These are phyloP conservation scores for Diddensiella caesifluorescens DNA, from an alignment of 805 yeast species.

Conservation along the genomic window DNA sequence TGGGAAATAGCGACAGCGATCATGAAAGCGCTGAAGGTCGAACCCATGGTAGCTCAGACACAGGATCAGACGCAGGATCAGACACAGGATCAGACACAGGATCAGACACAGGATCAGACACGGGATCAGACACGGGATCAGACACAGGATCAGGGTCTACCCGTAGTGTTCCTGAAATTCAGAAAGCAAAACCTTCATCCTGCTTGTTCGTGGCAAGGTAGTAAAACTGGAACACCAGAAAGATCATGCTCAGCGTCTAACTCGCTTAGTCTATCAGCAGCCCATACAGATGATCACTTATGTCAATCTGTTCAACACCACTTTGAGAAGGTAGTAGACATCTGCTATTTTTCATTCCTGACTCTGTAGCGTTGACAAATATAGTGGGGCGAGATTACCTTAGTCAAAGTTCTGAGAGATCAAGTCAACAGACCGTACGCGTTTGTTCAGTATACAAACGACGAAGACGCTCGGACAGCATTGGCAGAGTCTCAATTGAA, in stretches of 20 bases:
- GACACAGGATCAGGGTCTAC: too few species aligned
- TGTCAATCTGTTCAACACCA: constrained; percentile 62
- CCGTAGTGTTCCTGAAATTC: background rate
- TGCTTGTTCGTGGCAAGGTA: constrained; percentile 15
- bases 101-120: too few species aligned
- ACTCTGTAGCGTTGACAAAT: constrained; percentile 1
- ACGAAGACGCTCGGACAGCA: constrained; percentile 64
- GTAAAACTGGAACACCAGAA: background rate
- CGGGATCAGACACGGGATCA: too few species aligned
- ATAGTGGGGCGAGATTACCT: constrained; percentile 62
- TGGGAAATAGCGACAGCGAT: too few species aligned
- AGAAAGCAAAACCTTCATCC: constrained; percentile 10
- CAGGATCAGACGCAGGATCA: too few species aligned
- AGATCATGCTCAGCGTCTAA: background rate
- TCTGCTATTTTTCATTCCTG: background rate
- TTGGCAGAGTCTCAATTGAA: constrained; percentile 64
- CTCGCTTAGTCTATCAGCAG: constrained; percentile 67
- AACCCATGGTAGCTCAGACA: too few species aligned
- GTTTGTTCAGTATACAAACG: constrained; percentile 77
- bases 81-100: too few species aligned
- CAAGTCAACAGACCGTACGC: constrained; percentile 83
- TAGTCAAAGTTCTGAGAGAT: constrained; percentile 81
- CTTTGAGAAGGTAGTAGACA: constrained; percentile 43
- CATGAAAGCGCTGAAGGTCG: too few species aligned
- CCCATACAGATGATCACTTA: constrained; percentile 63